Evolutionary conservation across 306 rosid genomes (phyloP).

Genomic region (Mimosa bimucronata): DNA sequence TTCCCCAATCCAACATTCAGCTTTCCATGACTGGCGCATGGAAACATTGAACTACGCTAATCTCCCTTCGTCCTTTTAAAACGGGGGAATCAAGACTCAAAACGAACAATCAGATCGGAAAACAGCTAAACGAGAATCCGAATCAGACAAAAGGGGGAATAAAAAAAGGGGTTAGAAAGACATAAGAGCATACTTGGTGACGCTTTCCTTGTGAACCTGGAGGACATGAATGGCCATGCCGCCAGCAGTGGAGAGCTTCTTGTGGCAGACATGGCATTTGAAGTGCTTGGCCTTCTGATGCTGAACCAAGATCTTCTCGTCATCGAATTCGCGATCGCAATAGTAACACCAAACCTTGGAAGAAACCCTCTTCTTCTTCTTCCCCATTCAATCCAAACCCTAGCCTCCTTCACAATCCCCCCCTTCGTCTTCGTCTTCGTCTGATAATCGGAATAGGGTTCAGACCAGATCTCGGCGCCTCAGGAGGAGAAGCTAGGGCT

Average conservation of each 20-base stretch:
- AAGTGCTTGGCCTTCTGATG: slow-evolving; percentile 99
- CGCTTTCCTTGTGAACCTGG: slow-evolving; percentile 97
- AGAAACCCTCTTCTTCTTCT: slow-evolving; percentile 94
- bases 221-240: slow-evolving; percentile 99
- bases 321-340: slow-evolving; percentile 97
- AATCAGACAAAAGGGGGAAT: not conserved
- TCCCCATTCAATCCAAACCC: slow-evolving; percentile 58
- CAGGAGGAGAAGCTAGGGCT: slow-evolving; percentile 39
- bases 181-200: slow-evolving; percentile 68
- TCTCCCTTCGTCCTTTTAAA: not conserved
- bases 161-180: slow-evolving; percentile 7
- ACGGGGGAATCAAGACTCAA: not conserved
- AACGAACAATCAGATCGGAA: not conserved
- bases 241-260: slow-evolving; percentile 97
- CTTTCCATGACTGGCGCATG: not conserved
- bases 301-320: slow-evolving; percentile 97
- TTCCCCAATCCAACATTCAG: not conserved
- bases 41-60: not conserved
- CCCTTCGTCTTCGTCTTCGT: not conserved
- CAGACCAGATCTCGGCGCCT: not conserved
- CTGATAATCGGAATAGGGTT: not conserved
- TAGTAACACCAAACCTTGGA: slow-evolving; percentile 99
- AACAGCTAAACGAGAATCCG: not conserved
- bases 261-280: slow-evolving; percentile 97
- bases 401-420: not conserved